These are phyloP conservation scores for Metarhizium humberi DNA, from an alignment of 2,329 filamentous ascomycete species.

Conservation along the genomic window DNA sequence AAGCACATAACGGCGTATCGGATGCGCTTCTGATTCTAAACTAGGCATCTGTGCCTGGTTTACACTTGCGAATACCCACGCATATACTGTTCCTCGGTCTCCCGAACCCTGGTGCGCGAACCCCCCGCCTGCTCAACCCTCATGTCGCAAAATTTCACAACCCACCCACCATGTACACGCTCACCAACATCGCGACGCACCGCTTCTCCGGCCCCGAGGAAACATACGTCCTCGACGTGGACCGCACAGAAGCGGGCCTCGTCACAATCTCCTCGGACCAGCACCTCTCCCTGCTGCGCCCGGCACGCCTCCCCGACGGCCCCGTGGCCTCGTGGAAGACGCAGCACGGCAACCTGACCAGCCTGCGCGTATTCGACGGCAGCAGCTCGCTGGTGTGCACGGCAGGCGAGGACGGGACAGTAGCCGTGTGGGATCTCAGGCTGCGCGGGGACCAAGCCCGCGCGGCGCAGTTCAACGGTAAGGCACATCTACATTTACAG, in stretches of 20 bases:
- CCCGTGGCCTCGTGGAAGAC: conserved; percentile 39
- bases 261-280: conserved; percentile 63
- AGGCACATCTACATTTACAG: too few species aligned
- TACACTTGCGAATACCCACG: too few species aligned
- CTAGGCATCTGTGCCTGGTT: too few species aligned
- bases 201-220: conserved; percentile 21
- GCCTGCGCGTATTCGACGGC: conserved; percentile 46
- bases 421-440: conserved; percentile 58
- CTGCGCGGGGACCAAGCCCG: conserved; percentile 27
- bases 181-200: conserved; percentile 21
- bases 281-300: conserved; percentile 56
- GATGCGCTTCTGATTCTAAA: too few species aligned
- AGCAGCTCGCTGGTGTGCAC: conserved; percentile 51
- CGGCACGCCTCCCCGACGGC: conserved; percentile 41
- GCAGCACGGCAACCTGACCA: conserved; percentile 54
- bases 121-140: neutral
- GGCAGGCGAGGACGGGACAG: conserved; percentile 60
- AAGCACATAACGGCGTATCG: too few species aligned
- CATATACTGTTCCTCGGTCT: too few species aligned
- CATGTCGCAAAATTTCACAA: neutral
- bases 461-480: conserved; percentile 37
- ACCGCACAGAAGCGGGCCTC: conserved; percentile 40
- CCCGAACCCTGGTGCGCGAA: too few species aligned
- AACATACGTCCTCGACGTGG: conserved; percentile 50
- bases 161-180: conserved; percentile 23